Evolutionary conservation across 148 eudicot genomes (phyloP), one percentile per base, ranked within the genome.

Genomic region (Cornus florida): DNA sequence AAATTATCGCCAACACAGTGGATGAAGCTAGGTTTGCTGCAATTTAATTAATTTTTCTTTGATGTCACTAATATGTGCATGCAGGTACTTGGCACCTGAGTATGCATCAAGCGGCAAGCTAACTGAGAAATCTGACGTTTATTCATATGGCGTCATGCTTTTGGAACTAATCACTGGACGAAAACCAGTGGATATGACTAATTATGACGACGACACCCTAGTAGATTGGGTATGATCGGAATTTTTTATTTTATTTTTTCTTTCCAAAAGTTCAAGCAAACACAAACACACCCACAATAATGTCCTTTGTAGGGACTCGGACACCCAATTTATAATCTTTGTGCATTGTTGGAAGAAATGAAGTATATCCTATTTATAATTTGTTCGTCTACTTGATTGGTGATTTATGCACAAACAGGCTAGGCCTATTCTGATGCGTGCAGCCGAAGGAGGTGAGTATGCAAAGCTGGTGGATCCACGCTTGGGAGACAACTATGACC

Each of bases 71-170:
- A 17, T 60, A 60, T 60, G 0, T 60, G 22, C 1, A n/a, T 65
- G 70, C 72, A 90, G 91, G 85, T 90, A 90, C 60, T 80, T 90
- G 81, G 92, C 92, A 57, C 92, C 92, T 4, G 92, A 90, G 69
- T 90, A 90, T 74, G 92, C 92, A 31, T 73, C 92, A 59, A 90
- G 88, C 64, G 92, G 92, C 10, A 90, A 90, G 75, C 75, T 90
- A 9, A 84, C 91, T 0, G 87, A 88, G 64, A 88, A 88, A 65
- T 88, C 91, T 0, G 89, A 88, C 57, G 92, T 90, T 11, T 90
- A 88, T 79, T 90, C 92, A 8, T 86, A 78, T 35, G 92, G 92
- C 6, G 81, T 90, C 11, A 83, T 90, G 90, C 82, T 90, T 12
- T 81, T 90, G 86, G 92, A 90, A 73, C 60, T 90, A 22, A 82